Evolutionary conservation across 345 rosid genomes (phyloP), one percentile per base, ranked within the genome.

Genomic region (Limnanthes douglasii): DNA sequence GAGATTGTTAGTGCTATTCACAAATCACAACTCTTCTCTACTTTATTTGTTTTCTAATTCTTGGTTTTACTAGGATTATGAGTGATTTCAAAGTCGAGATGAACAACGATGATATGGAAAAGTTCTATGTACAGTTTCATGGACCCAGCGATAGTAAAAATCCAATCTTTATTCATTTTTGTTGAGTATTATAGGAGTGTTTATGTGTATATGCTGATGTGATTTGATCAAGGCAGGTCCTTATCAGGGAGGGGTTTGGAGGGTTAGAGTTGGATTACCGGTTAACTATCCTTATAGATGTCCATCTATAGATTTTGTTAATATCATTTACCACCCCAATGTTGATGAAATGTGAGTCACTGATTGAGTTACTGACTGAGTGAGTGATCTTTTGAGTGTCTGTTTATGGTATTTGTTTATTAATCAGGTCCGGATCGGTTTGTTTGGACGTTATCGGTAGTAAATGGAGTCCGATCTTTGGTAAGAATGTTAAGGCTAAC

Each of bases 361-460:
- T 11, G 0, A 31, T 18, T 5, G 27, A 0, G 31, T 10, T 12
- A 17, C 18, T 45, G 5, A 26, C 2, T 37, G 15, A 24, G 13
- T 11, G 32, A 8, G 6, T 14, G 13, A 7, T 18, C 41, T 6
- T 33, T 17, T 2, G 13, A 13, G 12, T 28, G 36, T 50, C 21
- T 20, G 2, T 0, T 1, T 6, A 4, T 33, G 17, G 6, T 13
- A 15, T 42, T 17, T 11, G 15, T 32, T 23, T 16, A 37, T 39
- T 51, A 57, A 52, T 45, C 64, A 76, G 86, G 69, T 69, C 81
- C 4, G 86, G 86, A 1, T 61, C 72, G 1, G 83, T 83, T 40
- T 88, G 93, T 60, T 57, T 88, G 53, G 97, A 88, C 59, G 97
- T 88, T 32, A 73, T 88, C 42, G 83, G 83, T 55, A 74, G 79